phyloP scores from a whole-genome alignment of 106 monocot species.

The Gastrodia elata region DNA sequence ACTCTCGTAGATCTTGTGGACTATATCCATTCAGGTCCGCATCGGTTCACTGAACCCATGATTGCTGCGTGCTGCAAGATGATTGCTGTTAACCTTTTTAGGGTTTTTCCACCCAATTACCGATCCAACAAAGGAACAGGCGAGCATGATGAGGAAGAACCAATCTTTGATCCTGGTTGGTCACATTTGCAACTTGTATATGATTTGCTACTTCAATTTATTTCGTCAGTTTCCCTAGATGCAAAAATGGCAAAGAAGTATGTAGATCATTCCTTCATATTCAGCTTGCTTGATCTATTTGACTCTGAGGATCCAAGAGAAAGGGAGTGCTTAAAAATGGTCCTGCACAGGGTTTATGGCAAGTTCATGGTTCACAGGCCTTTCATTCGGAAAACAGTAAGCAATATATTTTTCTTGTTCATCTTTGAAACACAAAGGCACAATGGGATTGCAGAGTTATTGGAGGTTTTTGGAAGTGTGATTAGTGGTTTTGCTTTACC shows the following conservation, averaged over 20 bases:
- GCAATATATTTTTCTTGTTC: slow-evolving; percentile 78
- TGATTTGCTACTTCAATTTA: slow-evolving; percentile 65
- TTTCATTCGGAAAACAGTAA: slow-evolving; percentile 63
- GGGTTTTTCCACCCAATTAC: slow-evolving; percentile 64
- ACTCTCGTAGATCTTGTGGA: slow-evolving; percentile 57
- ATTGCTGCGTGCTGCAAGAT: slow-evolving; percentile 66
- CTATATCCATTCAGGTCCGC: slow-evolving; percentile 30
- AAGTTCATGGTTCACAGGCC: slow-evolving; percentile 94
- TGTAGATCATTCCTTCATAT: slow-evolving; percentile 69
- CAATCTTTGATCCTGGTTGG: slow-evolving; percentile 84
- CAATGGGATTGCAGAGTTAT: slow-evolving; percentile 75
- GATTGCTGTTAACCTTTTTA: slow-evolving; percentile 67
- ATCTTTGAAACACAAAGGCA: slow-evolving; percentile 76
- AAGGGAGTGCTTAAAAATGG: slow-evolving; percentile 74
- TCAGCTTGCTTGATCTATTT: slow-evolving; percentile 65
- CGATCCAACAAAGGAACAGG: slow-evolving; percentile 34
- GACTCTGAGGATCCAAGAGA: slow-evolving; percentile 92
- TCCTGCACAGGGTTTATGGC: slow-evolving; percentile 74
- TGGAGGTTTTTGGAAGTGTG: slow-evolving; percentile 87
- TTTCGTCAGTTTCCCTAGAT: slow-evolving; percentile 56
- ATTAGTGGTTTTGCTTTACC: slow-evolving; percentile 85
- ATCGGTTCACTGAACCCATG: slow-evolving; percentile 51
- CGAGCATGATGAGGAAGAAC: slow-evolving; percentile 80
- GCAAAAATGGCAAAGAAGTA: slow-evolving; percentile 73
- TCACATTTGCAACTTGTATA: slow-evolving; percentile 72